These are phyloP conservation scores for Solanum etuberosum DNA, from an alignment of 257 asterid species.

Conservation along the genomic window DNA sequence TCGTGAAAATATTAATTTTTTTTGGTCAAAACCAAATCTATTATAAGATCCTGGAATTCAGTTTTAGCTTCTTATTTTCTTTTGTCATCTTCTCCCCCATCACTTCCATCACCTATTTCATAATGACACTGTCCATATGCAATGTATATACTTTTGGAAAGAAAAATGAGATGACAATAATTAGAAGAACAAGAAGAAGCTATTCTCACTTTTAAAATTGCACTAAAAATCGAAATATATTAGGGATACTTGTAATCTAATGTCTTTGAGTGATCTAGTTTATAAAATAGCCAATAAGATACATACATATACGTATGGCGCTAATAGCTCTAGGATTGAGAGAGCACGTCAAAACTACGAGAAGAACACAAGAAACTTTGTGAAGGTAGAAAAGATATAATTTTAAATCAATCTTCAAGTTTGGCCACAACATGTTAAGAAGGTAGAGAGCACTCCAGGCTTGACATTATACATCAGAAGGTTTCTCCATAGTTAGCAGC, in stretches of 20 bases:
- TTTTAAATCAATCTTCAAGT: too few relatives aligned
- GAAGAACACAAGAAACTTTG: too few relatives aligned
- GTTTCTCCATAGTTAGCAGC: background rate
- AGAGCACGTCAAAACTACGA: too few relatives aligned
- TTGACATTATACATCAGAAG: background rate
- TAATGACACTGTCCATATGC: background rate
- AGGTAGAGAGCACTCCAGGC: background rate
- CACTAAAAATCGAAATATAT: background rate
- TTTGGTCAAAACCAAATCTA: slow-evolving; percentile 8
- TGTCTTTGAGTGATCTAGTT: background rate
- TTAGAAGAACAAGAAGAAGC: background rate
- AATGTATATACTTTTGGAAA: background rate
- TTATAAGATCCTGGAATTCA: background rate
- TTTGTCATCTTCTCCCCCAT: slow-evolving; percentile 4
- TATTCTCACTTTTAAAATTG: background rate
- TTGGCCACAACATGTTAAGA: background rate
- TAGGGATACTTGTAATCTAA: too few relatives aligned
- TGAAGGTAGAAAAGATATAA: too few relatives aligned
- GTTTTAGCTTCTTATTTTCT: background rate
- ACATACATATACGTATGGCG: too few relatives aligned
- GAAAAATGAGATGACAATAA: background rate
- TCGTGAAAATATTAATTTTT: background rate
- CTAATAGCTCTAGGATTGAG: background rate
- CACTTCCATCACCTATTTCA: background rate
- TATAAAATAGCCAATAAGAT: too few relatives aligned